Evolutionary conservation across 2,329 filamentous ascomycete genomes (phyloP).

Genomic region (Diaporthe batatas): DNA sequence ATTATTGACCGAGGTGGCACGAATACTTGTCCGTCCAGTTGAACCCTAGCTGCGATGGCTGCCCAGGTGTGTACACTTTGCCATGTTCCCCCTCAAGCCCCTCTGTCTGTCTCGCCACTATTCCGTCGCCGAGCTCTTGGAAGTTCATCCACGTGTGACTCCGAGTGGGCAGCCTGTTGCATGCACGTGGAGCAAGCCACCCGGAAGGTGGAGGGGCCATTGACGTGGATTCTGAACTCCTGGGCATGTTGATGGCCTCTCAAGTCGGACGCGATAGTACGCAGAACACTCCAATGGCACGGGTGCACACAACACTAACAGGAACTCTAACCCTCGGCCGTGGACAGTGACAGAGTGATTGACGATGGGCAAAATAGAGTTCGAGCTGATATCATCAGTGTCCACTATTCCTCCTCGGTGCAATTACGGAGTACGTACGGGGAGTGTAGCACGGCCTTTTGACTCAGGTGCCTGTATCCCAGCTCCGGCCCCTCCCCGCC

Average conservation of each 20-base stretch:
- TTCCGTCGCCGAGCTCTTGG: conserved; percentile 10
- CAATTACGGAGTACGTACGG: conserved; percentile 26
- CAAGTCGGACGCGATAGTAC: background rate
- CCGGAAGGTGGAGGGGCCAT: background rate
- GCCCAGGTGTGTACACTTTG: background rate
- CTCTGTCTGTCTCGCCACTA: conserved; percentile 28
- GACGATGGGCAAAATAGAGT: conserved; percentile 8
- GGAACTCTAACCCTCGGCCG: background rate
- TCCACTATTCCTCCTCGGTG: conserved; percentile 21
- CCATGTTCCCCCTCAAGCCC: background rate
- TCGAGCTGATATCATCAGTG: conserved; percentile 29
- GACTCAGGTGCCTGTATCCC: conserved; percentile 20
- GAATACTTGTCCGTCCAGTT: background rate
- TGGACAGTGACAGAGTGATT: background rate
- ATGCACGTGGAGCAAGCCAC: background rate
- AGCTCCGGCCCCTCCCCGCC: conserved; percentile 15
- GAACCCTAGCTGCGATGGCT: background rate
- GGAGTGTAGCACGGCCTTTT: conserved; percentile 14
- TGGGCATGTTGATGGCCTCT: background rate
- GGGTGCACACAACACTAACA: conserved; percentile 15
- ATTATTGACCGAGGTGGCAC: conserved; percentile 8
- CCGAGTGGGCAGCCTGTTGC: conserved; percentile 14
- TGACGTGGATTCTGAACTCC: background rate
- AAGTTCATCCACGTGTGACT: conserved; percentile 21
- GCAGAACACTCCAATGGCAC: background rate